phyloP scores from a whole-genome alignment of 768 basidiomycete species.

The Gymnopilus junonius region DNA sequence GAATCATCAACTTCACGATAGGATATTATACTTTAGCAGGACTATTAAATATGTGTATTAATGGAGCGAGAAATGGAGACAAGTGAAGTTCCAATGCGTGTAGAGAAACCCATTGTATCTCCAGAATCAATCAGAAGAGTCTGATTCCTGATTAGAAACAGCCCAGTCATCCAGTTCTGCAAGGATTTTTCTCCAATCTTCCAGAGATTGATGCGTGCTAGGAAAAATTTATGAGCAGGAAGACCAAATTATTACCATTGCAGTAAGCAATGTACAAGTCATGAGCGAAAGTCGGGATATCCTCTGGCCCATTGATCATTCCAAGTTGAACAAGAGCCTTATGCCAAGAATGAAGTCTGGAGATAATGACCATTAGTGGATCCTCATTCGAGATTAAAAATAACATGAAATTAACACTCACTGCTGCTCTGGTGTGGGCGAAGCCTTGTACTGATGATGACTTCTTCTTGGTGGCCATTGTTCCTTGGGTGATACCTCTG shows the following conservation, averaged over 20 bases:
- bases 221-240: neutral
- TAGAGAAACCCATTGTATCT: no score
- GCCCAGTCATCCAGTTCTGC: constrained; percentile 43
- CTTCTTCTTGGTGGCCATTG: constrained; percentile 70
- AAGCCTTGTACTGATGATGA: constrained; percentile 53
- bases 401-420: constrained; percentile 28
- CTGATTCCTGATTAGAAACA: constrained; percentile 1
- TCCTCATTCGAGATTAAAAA: neutral
- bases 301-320: constrained; percentile 54
- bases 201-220: constrained; percentile 44
- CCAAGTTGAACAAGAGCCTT: constrained; percentile 66
- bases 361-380: neutral
- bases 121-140: neutral
- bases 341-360: constrained; percentile 58
- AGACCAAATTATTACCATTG: no score
- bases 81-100: neutral
- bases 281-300: constrained; percentile 62
- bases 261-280: constrained; percentile 56
- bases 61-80: no score
- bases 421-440: constrained; percentile 54
- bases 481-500: constrained; percentile 36
- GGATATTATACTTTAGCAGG: no score
- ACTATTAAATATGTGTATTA: no score
- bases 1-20: no score
- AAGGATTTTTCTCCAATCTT: constrained; percentile 48